Base-by-base conservation (phyloP, 495 filamentous ascomycete genomes). In the Aspergillus asperescens region DNA sequence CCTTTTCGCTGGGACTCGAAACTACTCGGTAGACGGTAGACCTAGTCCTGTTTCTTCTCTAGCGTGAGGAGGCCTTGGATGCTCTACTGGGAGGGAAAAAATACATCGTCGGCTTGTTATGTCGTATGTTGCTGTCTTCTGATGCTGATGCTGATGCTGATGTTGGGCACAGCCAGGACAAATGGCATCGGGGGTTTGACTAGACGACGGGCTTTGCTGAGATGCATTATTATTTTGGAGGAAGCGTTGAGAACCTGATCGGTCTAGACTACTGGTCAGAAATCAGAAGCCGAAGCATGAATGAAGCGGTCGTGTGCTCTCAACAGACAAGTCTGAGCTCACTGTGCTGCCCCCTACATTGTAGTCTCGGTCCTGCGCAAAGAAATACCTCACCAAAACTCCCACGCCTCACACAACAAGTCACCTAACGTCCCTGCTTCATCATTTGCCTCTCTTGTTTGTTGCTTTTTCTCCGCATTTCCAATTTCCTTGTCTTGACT, bases 381-480 rank as follows among this genome's bases (percentile, higher is more conserved):
- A 57, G 45, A 61, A 61, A 57, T 61, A 52, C 58, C 58, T 41
- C 57, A 60, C 31, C 50, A 45, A 45, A 54, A 35, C 34, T 40
- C 18, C 20, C 16, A 20, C 20, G 24, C 20, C 39, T 42, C 39
- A n/a, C n/a, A n/a, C n/a, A n/a, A n/a, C n/a, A n/a, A n/a, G n/a
- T n/a, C n/a, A n/a, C n/a, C n/a, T n/a, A n/a, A n/a, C n/a, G n/a
- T n/a, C n/a, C n/a, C n/a, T n/a, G n/a, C n/a, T n/a, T n/a, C n/a
- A 19, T 51, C 43, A 42, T 16, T 50, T 60, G 54, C 52, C 45
- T 28, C 32, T 48, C 28, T 42, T 20, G 10, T 37, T 34, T 40
- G 16, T 48, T 54, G 51, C 41, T 34, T 47, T 54, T 54, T 56
- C 59, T 62, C 59, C 59, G 59, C 59, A 62, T 58, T 57, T 35